phyloP scores from a whole-genome alignment of 441 rosid genomes.

The Eutrema salsugineum region DNA sequence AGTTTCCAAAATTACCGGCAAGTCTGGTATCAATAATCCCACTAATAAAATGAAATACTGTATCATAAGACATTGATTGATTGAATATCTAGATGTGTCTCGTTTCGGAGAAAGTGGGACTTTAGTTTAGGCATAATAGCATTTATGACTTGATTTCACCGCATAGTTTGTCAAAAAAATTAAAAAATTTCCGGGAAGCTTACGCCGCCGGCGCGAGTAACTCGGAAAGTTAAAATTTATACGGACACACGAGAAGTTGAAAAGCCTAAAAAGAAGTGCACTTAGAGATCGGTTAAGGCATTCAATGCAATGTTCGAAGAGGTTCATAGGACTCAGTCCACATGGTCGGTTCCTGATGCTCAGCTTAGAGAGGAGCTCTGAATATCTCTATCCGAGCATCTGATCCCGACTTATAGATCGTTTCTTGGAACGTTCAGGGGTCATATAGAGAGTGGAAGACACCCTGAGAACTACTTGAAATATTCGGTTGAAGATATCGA shows the following conservation, averaged over 20 bases:
- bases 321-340: constrained; percentile 54
- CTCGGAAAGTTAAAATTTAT: neutral
- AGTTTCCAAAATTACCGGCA: neutral
- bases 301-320: constrained; percentile 72
- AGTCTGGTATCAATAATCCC: neutral
- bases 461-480: constrained; percentile 92
- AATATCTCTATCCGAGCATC: constrained; percentile 61
- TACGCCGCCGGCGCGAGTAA: constrained; percentile 17
- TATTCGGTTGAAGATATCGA: constrained; percentile 86
- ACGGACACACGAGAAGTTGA: constrained; percentile 6
- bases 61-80: constrained; percentile 26
- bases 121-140: constrained; percentile 16
- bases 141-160: constrained; percentile 7
- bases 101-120: neutral
- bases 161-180: neutral
- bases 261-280: constrained; percentile 39
- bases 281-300: constrained; percentile 59
- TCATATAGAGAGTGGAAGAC: constrained; percentile 89
- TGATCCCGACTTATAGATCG: constrained; percentile 68
- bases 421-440: constrained; percentile 85
- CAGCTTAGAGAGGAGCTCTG: constrained; percentile 72
- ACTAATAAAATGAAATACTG: neutral
- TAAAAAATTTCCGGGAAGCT: neutral
- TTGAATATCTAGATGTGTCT: constrained; percentile 4
- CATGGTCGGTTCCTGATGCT: constrained; percentile 60